Base-by-base conservation (phyloP, 176 grass and related monocot species). In the Avena sativa region DNA sequence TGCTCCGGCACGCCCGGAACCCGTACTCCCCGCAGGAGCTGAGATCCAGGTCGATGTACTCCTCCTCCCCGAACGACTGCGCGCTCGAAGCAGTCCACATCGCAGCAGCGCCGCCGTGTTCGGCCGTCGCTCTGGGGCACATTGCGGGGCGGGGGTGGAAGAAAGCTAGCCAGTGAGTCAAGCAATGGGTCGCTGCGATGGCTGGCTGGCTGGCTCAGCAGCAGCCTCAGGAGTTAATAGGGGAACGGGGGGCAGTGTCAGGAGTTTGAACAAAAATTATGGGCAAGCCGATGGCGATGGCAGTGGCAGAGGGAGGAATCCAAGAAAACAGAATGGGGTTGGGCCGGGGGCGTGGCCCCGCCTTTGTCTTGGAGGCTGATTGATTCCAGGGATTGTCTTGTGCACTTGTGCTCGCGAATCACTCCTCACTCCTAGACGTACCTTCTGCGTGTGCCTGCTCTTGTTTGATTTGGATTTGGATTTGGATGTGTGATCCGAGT, bases 1-100 rank as follows among this genome's bases (percentile, higher is more conserved):
- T 67, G 79, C 81, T 82, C 79, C 80, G 81, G 60, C 79, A 26
- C 82, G 84, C 70, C 34, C 75, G 85, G 79, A 92, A 90, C 83
- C 90, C 85, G 68, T 88, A 68, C 59, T 90, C 90, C 19, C 67
- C 79, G 50, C 83, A 75, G 11, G 90, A 90, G 43, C 83, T 90
- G 88, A 94, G 75, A 85, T 94, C 90, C 82, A 94, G 86, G 88
- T 94, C 93, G 79, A 94, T 92, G 90, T 87, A 94, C 19, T 91
- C 92, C 78, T 94, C 92, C 66, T 94, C 92, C 17, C 46, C 70
- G 17, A 91, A 91, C 69, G 61, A 85, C 14, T 30, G 83, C 30
- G 78, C 90, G 5, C 69, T 53, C 2, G 81, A 15, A 34, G 32
- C 53, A 56, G 79, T 70, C 61, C 76, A 53, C 90, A 91, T 85